phyloP scores from a whole-genome alignment of 1,284 basidiomycete species.

The Pseudomicrostroma phylloplanum region DNA sequence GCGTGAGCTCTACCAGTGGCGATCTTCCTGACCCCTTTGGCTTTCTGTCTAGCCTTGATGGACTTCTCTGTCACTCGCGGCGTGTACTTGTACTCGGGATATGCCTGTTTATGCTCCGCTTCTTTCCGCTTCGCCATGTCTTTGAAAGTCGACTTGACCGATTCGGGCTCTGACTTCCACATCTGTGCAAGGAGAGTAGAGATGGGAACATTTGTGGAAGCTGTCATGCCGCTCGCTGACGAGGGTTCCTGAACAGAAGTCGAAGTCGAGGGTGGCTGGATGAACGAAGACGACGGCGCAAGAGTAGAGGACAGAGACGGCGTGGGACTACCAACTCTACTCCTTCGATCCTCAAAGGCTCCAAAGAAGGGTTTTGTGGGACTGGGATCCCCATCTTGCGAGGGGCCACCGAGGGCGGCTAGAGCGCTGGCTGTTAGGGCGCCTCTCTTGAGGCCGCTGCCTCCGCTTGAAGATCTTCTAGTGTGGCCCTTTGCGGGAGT shows the following conservation, averaged over 20 bases:
- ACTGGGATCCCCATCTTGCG: background rate
- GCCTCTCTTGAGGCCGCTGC: background rate
- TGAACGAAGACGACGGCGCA: background rate
- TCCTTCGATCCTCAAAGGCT: too few species aligned
- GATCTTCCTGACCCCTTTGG: background rate
- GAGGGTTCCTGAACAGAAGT: background rate
- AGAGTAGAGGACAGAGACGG: background rate
- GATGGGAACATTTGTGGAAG: background rate
- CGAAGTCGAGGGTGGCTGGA: background rate
- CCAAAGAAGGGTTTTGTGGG: background rate
- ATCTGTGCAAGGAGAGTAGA: background rate
- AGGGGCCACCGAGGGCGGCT: background rate
- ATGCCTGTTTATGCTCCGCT: background rate
- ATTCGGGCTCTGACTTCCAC: background rate
- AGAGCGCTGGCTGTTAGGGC: background rate
- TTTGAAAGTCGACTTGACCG: background rate
- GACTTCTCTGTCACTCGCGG: slow-evolving; percentile 2
- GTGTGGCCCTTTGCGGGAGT: background rate
- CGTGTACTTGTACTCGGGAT: background rate
- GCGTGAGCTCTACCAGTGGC: too few species aligned
- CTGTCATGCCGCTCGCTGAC: background rate
- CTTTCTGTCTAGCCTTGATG: background rate
- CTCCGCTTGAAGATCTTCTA: background rate
- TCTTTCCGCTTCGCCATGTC: background rate
- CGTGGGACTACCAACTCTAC: background rate